Evolutionary conservation across 148 eudicot genomes (phyloP), one percentile per base, ranked within the genome.

Genomic region (Selenicereus undatus): DNA sequence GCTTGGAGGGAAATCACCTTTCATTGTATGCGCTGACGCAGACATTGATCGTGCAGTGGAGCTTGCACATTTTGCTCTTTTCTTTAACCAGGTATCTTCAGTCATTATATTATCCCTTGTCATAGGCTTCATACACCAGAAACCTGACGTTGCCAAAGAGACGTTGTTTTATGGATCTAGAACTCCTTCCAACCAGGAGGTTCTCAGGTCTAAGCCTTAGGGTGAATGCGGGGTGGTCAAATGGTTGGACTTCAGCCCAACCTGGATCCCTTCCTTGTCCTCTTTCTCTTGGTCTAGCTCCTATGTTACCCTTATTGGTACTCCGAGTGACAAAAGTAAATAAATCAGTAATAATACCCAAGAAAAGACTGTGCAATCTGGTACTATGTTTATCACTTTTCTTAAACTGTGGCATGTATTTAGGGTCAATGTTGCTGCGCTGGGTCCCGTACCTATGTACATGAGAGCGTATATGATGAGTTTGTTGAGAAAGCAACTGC

Each of bases 341-440:
- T 39, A 7, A 39, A 39, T 39, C 43, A 39, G 3, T 39, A 4
- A 39, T 4, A 39, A 39, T 39, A 39, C 43, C 43, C 5, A 12
- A 48, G 52, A 10, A 48, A 48, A 48, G 52, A 48, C 0, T 48
- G 10, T 1, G 8, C 52, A 48, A 48, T 2, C 52, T 48, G 52
- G 52, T 48, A 8, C 52, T 48, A 11, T 8, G 71, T 66, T n/a
- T 66, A 8, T 29, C 3, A 64, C 62, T 17, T 20, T 56, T 56
- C n/a, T 18, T 56, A 56, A 16, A 14, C 21, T 56, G 22, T 56
- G 62, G 62, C 6, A 22, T 64, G 50, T n/a, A 60, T 77, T 16
- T 74, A 95, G 99, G 99, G 99, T 16, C 99, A 96, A 89, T 95
- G 99, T 78, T 95, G 99, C 65, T 89, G 94, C 86, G 99, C 99